Percentiles rank a stretch among this genome's conserved stretches.
phyloP scores from a whole-genome alignment of 169 alveolate genomes.

The Cryptosporidium xiaoi region DNA sequence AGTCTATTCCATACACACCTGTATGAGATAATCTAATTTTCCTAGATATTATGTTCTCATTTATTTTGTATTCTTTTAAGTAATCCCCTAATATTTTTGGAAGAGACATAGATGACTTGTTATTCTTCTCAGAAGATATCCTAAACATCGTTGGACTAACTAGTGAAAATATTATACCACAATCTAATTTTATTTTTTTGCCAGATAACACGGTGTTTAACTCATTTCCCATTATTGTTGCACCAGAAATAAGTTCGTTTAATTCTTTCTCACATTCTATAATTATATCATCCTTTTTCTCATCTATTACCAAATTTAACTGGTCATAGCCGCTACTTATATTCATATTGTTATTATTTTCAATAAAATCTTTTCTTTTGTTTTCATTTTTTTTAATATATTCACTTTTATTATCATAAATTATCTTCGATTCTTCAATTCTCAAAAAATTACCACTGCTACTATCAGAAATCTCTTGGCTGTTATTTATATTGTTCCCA shows the following conservation, averaged over 20 bases:
- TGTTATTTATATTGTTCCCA: not conserved
- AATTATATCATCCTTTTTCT: not conserved
- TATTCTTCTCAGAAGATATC: slow-evolving; percentile 44
- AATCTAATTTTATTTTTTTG: slow-evolving; percentile 28
- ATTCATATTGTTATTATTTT: not conserved
- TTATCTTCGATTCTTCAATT: not conserved
- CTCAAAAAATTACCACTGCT: not conserved
- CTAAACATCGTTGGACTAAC: slow-evolving; percentile 72
- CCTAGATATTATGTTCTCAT: slow-evolving; percentile 10
- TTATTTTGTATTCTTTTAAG: slow-evolving; percentile 25
- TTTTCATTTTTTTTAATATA: not conserved
- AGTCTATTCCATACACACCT: slow-evolving; percentile 41
- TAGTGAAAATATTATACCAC: slow-evolving; percentile 43
- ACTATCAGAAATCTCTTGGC: not conserved
- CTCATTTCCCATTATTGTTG: slow-evolving; percentile 65
- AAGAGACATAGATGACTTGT: slow-evolving; percentile 32
- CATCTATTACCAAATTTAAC: not conserved
- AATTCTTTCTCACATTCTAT: slow-evolving; percentile 28
- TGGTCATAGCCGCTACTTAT: not conserved
- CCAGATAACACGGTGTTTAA: slow-evolving; percentile 16
- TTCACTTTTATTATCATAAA: too few relatives aligned
- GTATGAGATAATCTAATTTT: slow-evolving; percentile 56
- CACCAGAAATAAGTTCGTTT: not conserved
- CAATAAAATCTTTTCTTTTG: not conserved
- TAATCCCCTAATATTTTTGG: slow-evolving; percentile 39